Conservation (phyloP, 257 asterid species). For the Gentiana straminea region DNA sequence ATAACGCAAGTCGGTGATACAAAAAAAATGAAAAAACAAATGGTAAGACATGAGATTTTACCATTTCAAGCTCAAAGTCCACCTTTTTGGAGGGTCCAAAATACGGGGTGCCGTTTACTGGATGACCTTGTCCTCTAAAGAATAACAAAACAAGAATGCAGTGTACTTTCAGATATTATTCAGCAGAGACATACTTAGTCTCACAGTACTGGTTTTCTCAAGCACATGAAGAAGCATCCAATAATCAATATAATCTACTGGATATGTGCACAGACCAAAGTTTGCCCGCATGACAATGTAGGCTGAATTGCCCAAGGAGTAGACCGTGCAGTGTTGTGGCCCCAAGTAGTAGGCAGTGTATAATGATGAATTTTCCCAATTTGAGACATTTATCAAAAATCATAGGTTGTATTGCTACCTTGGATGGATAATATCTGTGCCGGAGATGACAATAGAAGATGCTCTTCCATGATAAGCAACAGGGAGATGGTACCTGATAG, state of each 20-base stretch:
- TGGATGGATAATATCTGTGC: constrained; percentile 84
- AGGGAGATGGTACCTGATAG: constrained; percentile 84
- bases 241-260: too few species aligned
- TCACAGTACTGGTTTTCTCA: too few species aligned
- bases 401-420: constrained; percentile 31
- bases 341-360: too few species aligned
- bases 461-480: constrained; percentile 98
- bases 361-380: too few species aligned
- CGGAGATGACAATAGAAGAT: constrained; percentile 84
- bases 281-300: too few species aligned
- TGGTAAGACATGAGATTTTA: constrained; percentile 13
- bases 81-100: constrained; percentile 94
- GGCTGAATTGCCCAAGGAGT: too few species aligned
- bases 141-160: constrained; percentile 1
- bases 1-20: background rate
- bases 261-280: too few species aligned
- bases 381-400: too few species aligned
- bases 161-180: too few species aligned
- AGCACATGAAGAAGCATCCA: too few species aligned
- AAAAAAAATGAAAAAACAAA: background rate
- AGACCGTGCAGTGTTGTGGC: too few species aligned
- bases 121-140: constrained; percentile 85
- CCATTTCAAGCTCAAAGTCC: constrained; percentile 99
- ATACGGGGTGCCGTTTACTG: constrained; percentile 52
- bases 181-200: too few species aligned